These are phyloP conservation scores for Trichosporon faecale DNA, from an alignment of 1,284 basidiomycete species.

Conservation along the genomic window DNA sequence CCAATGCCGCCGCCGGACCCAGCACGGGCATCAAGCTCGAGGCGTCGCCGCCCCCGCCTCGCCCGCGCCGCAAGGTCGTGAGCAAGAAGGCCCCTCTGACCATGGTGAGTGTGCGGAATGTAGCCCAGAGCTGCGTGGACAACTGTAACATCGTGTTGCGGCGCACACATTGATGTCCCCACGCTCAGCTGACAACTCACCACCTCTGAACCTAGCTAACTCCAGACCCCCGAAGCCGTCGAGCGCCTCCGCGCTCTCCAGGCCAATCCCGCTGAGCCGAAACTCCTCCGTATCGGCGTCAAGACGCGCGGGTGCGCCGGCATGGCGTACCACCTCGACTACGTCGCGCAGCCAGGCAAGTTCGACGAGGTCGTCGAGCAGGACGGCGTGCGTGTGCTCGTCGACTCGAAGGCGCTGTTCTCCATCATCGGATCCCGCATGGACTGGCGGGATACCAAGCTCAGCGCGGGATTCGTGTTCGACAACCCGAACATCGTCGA, in stretches of 20 bases:
- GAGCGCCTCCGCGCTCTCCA: conserved; percentile 67
- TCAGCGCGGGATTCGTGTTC: conserved; percentile 59
- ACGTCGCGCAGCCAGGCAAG: conserved; percentile 80
- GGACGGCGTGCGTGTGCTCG: conserved; percentile 87
- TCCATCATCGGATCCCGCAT: conserved; percentile 98
- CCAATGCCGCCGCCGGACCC: background rate
- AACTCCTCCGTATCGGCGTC: conserved; percentile 90
- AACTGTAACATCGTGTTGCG: too few relatives aligned
- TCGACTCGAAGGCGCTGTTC: conserved; percentile 96
- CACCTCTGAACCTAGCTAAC: background rate
- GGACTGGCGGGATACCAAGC: conserved; percentile 93
- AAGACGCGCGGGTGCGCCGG: conserved; percentile 99
- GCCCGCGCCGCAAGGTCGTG: conserved; percentile 54
- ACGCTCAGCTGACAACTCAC: too few relatives aligned
- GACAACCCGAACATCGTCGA: conserved; percentile 52
- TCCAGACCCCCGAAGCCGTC: conserved; percentile 77
- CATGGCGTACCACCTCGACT: conserved; percentile 94
- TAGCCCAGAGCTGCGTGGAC: background rate
- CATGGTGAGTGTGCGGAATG: conserved; percentile 66
- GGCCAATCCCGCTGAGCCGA: conserved; percentile 58
- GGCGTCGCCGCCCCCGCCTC: conserved; percentile 2
- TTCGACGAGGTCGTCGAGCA: conserved; percentile 99
- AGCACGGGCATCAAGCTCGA: background rate
- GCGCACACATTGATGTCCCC: too few relatives aligned
- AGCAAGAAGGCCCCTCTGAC: conserved; percentile 76